phyloP scores from a whole-genome alignment of 1,284 basidiomycete species.

The Ustilago hordei region DNA sequence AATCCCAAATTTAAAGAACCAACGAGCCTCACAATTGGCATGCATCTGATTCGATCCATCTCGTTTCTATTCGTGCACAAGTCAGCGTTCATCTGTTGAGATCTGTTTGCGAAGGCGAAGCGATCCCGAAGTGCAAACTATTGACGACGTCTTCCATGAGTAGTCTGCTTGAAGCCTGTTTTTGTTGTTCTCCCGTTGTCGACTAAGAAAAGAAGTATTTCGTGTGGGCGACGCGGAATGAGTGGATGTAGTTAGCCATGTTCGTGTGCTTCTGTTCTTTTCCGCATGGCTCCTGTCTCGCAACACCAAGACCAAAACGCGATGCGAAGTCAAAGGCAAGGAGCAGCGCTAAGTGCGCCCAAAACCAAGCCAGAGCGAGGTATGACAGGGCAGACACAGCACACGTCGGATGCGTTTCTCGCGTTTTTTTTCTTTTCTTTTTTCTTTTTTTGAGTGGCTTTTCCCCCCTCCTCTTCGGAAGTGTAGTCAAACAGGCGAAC shows the following conservation, averaged over 20 bases:
- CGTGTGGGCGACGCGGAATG: neutral
- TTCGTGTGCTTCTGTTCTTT: neutral
- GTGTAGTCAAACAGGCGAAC: neutral
- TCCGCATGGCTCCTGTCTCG: neutral
- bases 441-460: neutral
- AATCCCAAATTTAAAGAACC: neutral
- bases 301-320: neutral
- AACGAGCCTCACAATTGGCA: neutral
- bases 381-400: neutral
- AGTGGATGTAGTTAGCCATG: neutral
- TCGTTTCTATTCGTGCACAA: neutral
- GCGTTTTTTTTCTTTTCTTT: neutral
- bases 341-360: slow-evolving; percentile 3
- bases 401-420: neutral
- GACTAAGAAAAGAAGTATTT: neutral
- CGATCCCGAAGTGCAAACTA: neutral
- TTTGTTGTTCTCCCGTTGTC: neutral
- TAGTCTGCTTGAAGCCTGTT: no score
- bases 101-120: neutral
- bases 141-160: neutral
- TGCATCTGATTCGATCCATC: neutral
- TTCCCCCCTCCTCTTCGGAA: slow-evolving; percentile 1
- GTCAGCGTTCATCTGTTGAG: neutral
- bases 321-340: neutral
- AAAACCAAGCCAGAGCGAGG: neutral